phyloP scores from a whole-genome alignment of 2,329 filamentous ascomycete genomes.

The Claviceps purpurea region DNA sequence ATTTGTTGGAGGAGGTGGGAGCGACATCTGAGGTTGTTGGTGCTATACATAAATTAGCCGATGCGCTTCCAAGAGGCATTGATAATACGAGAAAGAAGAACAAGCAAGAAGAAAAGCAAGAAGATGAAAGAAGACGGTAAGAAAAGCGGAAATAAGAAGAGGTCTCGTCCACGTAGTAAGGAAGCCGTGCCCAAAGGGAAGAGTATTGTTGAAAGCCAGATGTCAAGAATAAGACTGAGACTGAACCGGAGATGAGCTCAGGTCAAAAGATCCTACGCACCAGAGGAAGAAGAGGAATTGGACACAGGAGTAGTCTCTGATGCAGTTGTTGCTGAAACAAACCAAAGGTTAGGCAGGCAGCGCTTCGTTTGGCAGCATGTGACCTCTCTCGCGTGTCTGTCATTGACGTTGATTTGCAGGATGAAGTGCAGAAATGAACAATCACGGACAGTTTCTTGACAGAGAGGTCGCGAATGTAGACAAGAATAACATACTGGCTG shows the following conservation, averaged over 20 bases:
- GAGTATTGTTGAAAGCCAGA: background rate
- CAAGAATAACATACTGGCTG: constrained; percentile 17
- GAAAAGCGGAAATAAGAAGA: background rate
- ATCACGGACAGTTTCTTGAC: background rate
- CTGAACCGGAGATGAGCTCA: background rate
- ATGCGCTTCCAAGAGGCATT: background rate
- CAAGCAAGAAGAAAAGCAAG: background rate
- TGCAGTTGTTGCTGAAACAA: background rate
- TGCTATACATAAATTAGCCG: constrained; percentile 9
- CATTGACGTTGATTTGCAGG: background rate
- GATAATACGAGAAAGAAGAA: background rate
- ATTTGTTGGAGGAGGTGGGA: constrained; percentile 10
- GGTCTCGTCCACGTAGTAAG: background rate
- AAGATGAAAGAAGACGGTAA: background rate
- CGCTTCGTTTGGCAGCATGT: background rate
- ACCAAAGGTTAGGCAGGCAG: background rate
- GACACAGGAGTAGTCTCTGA: background rate
- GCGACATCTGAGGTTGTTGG: background rate
- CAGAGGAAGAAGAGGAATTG: constrained; percentile 1
- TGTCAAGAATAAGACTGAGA: background rate
- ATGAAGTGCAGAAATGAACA: background rate
- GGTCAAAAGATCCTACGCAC: background rate
- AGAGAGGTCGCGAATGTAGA: background rate
- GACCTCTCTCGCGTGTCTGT: background rate
- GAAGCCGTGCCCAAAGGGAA: background rate